Base-by-base conservation (phyloP, 352 stramenopile genomes). In the Pythium aphanidermatum region DNA sequence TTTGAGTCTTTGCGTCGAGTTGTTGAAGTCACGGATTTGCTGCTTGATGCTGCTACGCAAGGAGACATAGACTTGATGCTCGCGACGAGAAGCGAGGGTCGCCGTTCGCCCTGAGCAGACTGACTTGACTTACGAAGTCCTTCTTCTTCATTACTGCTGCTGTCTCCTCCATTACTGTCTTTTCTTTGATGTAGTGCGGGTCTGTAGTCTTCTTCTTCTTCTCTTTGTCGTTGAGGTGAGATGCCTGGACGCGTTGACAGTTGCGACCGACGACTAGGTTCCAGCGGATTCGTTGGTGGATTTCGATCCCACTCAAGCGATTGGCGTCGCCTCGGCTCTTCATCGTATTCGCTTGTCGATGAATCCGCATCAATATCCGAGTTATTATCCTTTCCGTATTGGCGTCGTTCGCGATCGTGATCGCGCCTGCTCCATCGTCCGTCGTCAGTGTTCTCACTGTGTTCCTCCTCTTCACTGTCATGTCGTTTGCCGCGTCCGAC, bases 31-130 rank as follows among this genome's bases (percentile, higher is more conserved):
- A 36, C 10, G 39, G 13, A 20, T 50, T 23, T 1, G 32, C 26
- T 4, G 32, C 16, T 10, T 28, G 7, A 17, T 13, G 14, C 10
- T 19, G 26, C 16, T 31, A n/a, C 4, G 39, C 17, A 7, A 28
- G 62, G 56, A 25, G 65, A 72, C 0, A 67, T 41, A 0, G 68
- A 66, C 33, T 84, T 86, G 59, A 83, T 84, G 42, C 77, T 70
- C 19, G 74, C 68, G 6, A 86, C 70, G 16, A 84, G 55, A 4
- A 83, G 56, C 16, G 56, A 61, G n/a, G 51, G 47, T 6, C 62
- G 62, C 2, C 33, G 33, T 33, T 48, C 23, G 24, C 25, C n/a
- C 8, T 20, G 5, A 12, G 46, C 45, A 16, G 17, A 34, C 37
- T 31, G 61, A 46, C 43, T 64, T 14, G 31, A 13, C 10, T 46